Base-by-base conservation (phyloP, 2,329 filamentous ascomycete genomes). In the Phialophora macrospora region DNA sequence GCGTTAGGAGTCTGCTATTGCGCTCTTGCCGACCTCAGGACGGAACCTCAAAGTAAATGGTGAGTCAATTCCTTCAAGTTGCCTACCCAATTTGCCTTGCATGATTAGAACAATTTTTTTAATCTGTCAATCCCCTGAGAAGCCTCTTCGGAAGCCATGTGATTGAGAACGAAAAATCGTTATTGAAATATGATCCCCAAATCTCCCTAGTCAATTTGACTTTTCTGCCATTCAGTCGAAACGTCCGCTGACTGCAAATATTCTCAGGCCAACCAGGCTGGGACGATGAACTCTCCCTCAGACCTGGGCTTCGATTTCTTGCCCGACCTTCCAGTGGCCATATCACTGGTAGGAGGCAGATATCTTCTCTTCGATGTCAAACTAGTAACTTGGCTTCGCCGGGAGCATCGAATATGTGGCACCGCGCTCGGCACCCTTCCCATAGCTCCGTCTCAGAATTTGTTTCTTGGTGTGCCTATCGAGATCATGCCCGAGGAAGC, bases 401-500 rank as follows among this genome's bases (percentile, higher is more conserved):
- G 91, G 68, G 83, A 87, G 73, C 86, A 97, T 80, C 88, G 92
- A 76, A 92, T 97, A 73, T 93, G 90, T 74, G 93, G 93, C 69
- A 90, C 95, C 34, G 84, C 97, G 62, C 88, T 91, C 66, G 95
- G 95, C 64, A 93, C 91, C 7, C 87, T 97, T 32, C 94, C 95
- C 1, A 93, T 98, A 78, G 89, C 92, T 64, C 93, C 93, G 5
- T 94, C 96, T 72, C 95, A 99, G 79, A 98, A 97, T 79, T 86
- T 97, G 64, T 98, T 98, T 76, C 85, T 94, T 65, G 92, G 93
- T 54, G 80, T 98, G 57, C 95, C 95, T 2, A 80, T 98, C 28
- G 90, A 97, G 81, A 83, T 99, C 52, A 91, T 95, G 81, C 89
- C 92, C 1, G 95, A 98, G 79, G 95, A 99, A 81, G 93, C 90